These are phyloP conservation scores for Bipolaris oryzae DNA, from an alignment of 2,329 filamentous ascomycete species.

Conservation along the genomic window DNA sequence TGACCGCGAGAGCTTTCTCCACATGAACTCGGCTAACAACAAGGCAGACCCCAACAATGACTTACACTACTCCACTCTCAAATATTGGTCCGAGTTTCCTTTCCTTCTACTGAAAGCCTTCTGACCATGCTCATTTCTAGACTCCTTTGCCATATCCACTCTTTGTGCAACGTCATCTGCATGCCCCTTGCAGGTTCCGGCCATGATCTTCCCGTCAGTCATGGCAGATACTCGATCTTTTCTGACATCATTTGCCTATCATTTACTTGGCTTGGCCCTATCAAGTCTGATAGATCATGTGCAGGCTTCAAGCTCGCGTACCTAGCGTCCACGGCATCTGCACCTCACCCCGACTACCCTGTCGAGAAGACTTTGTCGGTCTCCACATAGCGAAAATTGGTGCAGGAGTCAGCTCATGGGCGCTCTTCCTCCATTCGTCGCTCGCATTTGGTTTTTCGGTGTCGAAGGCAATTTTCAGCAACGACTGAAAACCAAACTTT, in stretches of 20 bases:
- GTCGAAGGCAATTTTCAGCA: conserved; percentile 42
- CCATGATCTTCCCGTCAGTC: neutral
- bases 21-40: neutral
- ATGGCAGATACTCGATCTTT: neutral
- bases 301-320: neutral
- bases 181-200: neutral
- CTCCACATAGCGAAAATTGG: conserved; percentile 45
- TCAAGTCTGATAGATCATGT: neutral
- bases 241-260: neutral
- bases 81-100: neutral
- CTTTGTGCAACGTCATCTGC: neutral
- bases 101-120: neutral
- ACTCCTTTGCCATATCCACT: neutral
- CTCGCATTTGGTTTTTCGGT: conserved; percentile 30
- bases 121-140: neutral
- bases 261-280: neutral
- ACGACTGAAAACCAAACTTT: conserved; percentile 36
- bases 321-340: conserved; percentile 32
- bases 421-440: conserved; percentile 42
- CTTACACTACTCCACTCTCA: neutral
- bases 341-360: conserved; percentile 16
- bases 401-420: conserved; percentile 42
- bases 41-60: neutral
- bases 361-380: conserved; percentile 30
- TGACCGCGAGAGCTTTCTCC: too few relatives aligned